Evolutionary conservation across 805 yeast genomes (phyloP), one percentile per base, ranked within the genome.

Genomic region (Ogataea pini): DNA sequence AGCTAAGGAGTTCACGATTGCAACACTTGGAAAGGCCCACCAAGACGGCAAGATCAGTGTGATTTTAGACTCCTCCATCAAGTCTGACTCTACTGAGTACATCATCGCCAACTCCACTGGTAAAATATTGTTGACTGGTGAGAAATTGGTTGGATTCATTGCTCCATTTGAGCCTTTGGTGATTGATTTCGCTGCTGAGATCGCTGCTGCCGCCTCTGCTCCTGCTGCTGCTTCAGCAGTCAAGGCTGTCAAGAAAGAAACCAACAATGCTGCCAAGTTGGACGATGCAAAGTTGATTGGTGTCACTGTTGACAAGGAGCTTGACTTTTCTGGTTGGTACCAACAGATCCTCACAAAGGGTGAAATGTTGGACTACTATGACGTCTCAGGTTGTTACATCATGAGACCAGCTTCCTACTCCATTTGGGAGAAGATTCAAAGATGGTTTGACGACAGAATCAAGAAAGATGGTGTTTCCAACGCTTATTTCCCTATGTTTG

Each of bases 401-500:
- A 76, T 94, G 78, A 86, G 97, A 72, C 99, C 99, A 48, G 87
- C 91, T 59, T 91, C 98, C 8, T 94, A 89, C 70, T 73, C 84
- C 50, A 82, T 94, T 51, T 94, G 99, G 99, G 99, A 94, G 76
- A 73, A 77, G 52, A 92, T 94, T 64, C 98, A 91, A 74, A 75
- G 72, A 59, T 94, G 83, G 83, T 92, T 94, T 68, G 87, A 94
- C 71, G 72, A 60, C 20, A 74, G 77, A 58, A 94, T 94, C 73
- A 92, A 90, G 75, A 75, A 79, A 46, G 69, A 94, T 60, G 99
- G 97, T 56, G 99, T 95, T 51, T 82, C 85, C 63, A 94, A 94
- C 72, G 86, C 97, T 20, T 92, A 92, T 70, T 94, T 94, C 86
- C 99, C 99, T 56, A 89, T 94, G 97, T 94, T 94, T 65, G 98